A percentile compares a stretch with the other conserved stretches of the same genome.
Evolutionary conservation across 495 filamentous ascomycete genomes (phyloP).

Genomic region (Parathielavia hyrcaniae): DNA sequence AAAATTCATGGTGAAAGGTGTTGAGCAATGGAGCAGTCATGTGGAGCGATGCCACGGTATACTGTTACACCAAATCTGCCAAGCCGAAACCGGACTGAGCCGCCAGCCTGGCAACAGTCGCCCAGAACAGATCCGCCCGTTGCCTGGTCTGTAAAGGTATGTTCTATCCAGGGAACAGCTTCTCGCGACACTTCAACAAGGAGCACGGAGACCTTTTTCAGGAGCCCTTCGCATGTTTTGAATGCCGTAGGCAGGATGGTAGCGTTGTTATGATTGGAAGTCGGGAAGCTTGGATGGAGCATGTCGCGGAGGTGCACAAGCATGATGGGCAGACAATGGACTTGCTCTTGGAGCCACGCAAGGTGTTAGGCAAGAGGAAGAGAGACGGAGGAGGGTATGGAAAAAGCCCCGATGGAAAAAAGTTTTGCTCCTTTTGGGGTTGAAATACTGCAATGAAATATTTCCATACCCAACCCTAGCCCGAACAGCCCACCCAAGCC

Average conservation of each 20-base stretch:
- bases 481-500: too few relatives aligned
- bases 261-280: neutral
- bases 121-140: too few relatives aligned
- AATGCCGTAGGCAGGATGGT: neutral
- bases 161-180: neutral
- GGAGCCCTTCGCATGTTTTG: neutral
- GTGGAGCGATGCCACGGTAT: neutral
- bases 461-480: too few relatives aligned
- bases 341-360: neutral
- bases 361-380: neutral
- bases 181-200: constrained; percentile 1
- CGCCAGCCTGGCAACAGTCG: too few relatives aligned
- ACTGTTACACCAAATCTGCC: neutral
- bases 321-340: neutral
- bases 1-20: constrained; percentile 1
- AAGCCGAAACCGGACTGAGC: neutral
- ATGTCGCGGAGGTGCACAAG: neutral
- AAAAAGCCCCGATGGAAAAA: too few relatives aligned
- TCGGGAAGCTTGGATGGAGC: neutral
- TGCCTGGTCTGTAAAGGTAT: neutral
- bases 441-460: too few relatives aligned
- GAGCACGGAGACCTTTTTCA: neutral
- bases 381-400: neutral
- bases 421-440: too few relatives aligned
- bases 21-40: constrained; percentile 3